A percentile compares a stretch with the other conserved stretches of the same genome.
Conservation (phyloP, 2,329 filamentous ascomycete genomes). For the Aspergillus sp. region DNA sequence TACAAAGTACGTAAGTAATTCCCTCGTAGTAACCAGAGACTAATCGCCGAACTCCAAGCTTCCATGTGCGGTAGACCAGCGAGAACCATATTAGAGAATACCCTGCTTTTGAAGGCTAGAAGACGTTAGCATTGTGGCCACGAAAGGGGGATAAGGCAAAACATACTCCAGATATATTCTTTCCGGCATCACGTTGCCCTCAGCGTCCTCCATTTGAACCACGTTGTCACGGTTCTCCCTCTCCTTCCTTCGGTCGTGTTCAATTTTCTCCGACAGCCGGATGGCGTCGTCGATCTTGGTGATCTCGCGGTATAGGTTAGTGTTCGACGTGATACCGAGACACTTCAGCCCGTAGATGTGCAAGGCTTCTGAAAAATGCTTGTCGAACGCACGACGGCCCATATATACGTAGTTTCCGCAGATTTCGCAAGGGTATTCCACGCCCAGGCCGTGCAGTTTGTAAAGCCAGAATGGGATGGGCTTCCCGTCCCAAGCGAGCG, state of each 20-base stretch:
- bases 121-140: slow-evolving; percentile 14
- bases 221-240: slow-evolving; percentile 70
- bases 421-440: slow-evolving; percentile 91
- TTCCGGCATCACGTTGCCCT: slow-evolving; percentile 98
- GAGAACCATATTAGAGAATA: slow-evolving; percentile 48
- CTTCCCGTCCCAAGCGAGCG: slow-evolving; percentile 95
- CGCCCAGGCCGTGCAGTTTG: slow-evolving; percentile 87
- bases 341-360: slow-evolving; percentile 93
- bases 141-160: not conserved
- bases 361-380: slow-evolving; percentile 91
- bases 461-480: slow-evolving; percentile 99
- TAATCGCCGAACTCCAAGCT: slow-evolving; percentile 23
- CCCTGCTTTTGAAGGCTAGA: slow-evolving; percentile 72
- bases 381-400: slow-evolving; percentile 90
- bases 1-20: slow-evolving; percentile 3
- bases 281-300: slow-evolving; percentile 83
- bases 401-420: slow-evolving; percentile 99
- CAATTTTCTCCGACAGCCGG: slow-evolving; percentile 86
- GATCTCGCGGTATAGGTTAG: slow-evolving; percentile 85
- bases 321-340: slow-evolving; percentile 77
- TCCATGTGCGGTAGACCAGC: slow-evolving; percentile 10
- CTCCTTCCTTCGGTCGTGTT: slow-evolving; percentile 70
- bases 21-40: slow-evolving; percentile 8
- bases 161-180: slow-evolving; percentile 82
- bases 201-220: slow-evolving; percentile 96